Evolutionary conservation across 148 eudicot species (phyloP).

Genomic region (Chenopodium formosanum): DNA sequence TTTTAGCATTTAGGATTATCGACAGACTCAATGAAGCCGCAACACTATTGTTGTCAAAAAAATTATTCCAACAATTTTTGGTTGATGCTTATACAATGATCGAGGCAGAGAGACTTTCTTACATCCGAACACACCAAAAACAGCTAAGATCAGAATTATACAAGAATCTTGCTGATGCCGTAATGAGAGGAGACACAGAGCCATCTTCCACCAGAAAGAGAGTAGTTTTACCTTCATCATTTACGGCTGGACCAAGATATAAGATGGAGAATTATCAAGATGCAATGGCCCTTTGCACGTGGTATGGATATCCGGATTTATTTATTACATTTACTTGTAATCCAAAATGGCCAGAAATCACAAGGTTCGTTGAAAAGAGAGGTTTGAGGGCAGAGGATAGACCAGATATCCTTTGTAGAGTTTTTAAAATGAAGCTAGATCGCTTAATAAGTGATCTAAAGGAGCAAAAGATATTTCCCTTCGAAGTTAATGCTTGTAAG

Average conservation of each 20-base stretch:
- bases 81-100: conserved; percentile 18
- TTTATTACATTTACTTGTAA: conserved; percentile 15
- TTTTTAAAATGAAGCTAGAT: not conserved
- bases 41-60: not conserved
- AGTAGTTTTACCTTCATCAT: conserved; percentile 2
- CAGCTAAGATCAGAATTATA: not conserved
- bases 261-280: conserved; percentile 11
- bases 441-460: not conserved
- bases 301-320: conserved; percentile 6
- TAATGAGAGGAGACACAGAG: not conserved
- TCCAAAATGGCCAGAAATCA: conserved; percentile 2
- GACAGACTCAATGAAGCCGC: not conserved
- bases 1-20: not conserved
- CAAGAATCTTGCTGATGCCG: not conserved
- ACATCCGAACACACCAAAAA: not conserved
- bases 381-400: not conserved
- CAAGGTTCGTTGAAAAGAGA: not conserved
- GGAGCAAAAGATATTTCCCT: not conserved
- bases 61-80: conserved; percentile 4
- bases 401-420: not conserved
- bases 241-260: not conserved
- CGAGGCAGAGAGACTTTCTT: conserved; percentile 4
- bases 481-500: too few relatives aligned
- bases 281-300: conserved; percentile 8
- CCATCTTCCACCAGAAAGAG: not conserved